Conservation (phyloP, 192 early-diverging fungal species). For the Spizellomyces punctatus region DNA sequence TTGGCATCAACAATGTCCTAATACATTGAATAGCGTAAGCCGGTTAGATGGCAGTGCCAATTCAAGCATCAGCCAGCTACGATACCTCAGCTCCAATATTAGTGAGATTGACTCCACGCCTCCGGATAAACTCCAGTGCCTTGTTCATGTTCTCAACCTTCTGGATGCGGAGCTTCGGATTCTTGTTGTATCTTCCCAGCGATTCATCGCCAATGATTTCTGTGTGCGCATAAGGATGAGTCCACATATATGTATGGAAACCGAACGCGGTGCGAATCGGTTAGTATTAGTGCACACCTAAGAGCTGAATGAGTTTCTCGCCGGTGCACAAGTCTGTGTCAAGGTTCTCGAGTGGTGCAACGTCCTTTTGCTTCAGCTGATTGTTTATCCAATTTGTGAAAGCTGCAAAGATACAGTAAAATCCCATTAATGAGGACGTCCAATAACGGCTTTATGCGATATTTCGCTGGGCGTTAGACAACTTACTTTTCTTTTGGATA, state of each 20-base stretch:
- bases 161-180: constrained; percentile 90
- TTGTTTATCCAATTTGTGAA: constrained; percentile 78
- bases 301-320: constrained; percentile 68
- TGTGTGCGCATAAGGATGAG: constrained; percentile 20
- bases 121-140: constrained; percentile 89
- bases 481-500: constrained; percentile 91
- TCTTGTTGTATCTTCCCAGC: constrained; percentile 84
- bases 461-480: neutral
- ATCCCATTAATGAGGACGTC: too few relatives aligned
- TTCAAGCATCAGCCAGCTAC: neutral
- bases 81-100: constrained; percentile 94
- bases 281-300: constrained; percentile 37
- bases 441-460: too few relatives aligned
- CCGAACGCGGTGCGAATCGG: neutral
- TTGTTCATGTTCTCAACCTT: constrained; percentile 95
- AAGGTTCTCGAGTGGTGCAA: constrained; percentile 44
- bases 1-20: constrained; percentile 92
- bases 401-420: constrained; percentile 43
- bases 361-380: constrained; percentile 37
- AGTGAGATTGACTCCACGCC: constrained; percentile 81
- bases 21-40: constrained; percentile 10
- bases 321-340: constrained; percentile 66
- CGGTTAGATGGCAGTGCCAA: neutral
- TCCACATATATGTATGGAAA: constrained; percentile 25
- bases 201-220: constrained; percentile 94